Conservation (phyloP, 2,329 filamentous ascomycete species). For the Teratosphaeria nubilosa region DNA sequence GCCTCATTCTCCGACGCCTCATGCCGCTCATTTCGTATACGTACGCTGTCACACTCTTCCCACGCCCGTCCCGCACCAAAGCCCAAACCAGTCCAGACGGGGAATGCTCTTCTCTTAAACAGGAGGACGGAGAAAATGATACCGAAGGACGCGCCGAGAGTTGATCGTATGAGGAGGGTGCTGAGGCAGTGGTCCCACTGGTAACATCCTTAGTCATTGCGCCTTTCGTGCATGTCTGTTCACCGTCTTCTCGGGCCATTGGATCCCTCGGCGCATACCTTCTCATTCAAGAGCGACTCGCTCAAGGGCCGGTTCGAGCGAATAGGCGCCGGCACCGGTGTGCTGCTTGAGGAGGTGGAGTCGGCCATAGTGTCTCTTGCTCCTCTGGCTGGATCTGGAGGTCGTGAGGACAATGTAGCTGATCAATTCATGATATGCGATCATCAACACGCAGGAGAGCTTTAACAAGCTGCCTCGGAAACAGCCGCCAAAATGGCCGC, state of each 20-base stretch:
- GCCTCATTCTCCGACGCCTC: background rate
- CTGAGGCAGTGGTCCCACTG: constrained; percentile 99
- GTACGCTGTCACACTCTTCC: constrained; percentile 84
- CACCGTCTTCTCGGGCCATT: constrained; percentile 1
- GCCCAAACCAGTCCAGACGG: constrained; percentile 85
- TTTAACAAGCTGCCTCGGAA: background rate
- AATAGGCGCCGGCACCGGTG: constrained; percentile 53
- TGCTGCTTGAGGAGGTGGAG: constrained; percentile 39
- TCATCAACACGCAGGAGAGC: constrained; percentile 2
- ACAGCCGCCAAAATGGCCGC: background rate
- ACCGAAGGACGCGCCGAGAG: constrained; percentile 90
- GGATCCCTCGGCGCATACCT: constrained; percentile 50
- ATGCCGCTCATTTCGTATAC: constrained; percentile 13
- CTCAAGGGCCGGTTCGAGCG: constrained; percentile 73
- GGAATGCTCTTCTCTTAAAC: constrained; percentile 97
- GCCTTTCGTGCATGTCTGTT: background rate
- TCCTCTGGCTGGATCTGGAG: background rate
- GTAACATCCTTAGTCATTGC: background rate
- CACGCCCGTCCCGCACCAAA: constrained; percentile 95
- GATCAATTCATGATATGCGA: background rate
- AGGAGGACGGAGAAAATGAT: constrained; percentile 97
- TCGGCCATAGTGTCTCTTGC: constrained; percentile 45
- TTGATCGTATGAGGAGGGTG: constrained; percentile 92
- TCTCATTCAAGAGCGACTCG: constrained; percentile 96
- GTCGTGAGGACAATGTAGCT: background rate